phyloP scores from a whole-genome alignment of 2,329 filamentous ascomycete genomes.

The Cytospora schulzeri region DNA sequence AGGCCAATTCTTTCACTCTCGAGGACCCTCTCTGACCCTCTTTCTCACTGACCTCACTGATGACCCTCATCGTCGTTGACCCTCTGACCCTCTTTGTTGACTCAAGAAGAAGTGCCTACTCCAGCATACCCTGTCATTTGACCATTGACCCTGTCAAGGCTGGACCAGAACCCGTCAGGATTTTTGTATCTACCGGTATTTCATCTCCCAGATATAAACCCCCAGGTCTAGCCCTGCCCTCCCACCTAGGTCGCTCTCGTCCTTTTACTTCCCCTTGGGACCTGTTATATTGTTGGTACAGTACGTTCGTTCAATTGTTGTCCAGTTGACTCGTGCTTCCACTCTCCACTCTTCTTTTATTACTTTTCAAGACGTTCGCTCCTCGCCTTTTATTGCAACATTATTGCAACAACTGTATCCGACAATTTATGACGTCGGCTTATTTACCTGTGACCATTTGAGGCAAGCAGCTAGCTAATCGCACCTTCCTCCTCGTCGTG shows the following conservation, averaged over 20 bases:
- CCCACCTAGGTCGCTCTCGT: background rate
- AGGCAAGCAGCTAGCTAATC: conserved; percentile 1
- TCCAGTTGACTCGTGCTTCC: conserved; percentile 1
- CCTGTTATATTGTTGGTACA: background rate
- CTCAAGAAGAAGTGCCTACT: background rate
- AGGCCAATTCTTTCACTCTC: no score
- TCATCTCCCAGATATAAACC: background rate
- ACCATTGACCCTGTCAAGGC: background rate
- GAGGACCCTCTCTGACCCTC: background rate
- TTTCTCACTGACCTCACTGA: background rate
- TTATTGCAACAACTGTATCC: background rate
- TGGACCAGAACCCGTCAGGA: background rate
- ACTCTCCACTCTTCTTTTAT: background rate
- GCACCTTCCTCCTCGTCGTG: background rate
- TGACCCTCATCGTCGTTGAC: background rate
- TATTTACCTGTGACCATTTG: background rate
- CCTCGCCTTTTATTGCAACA: background rate
- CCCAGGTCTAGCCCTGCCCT: background rate
- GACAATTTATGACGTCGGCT: background rate
- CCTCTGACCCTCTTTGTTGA: background rate
- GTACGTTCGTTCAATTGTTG: background rate
- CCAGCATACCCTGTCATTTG: background rate
- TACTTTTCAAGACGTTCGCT: background rate
- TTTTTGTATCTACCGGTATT: background rate
- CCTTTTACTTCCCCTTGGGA: background rate